Evolutionary conservation across 441 rosid genomes (phyloP), one percentile per base, ranked within the genome.

Genomic region (Capsella rubella): DNA sequence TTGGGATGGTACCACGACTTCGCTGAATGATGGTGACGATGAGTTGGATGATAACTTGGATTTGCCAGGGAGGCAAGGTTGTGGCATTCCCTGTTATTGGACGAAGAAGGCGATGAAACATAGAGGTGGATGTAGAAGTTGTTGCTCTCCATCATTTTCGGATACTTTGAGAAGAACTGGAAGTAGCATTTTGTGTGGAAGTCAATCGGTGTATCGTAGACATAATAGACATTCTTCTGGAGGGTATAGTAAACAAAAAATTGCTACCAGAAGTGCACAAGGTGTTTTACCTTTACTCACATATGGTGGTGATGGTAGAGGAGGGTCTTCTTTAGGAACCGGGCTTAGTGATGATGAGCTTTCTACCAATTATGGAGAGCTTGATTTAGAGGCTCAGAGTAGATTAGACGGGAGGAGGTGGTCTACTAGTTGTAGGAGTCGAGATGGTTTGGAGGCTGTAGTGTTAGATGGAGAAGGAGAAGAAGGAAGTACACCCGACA

Each of bases 1-100:
- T 75, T 95, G 98, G 97, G 96, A 91, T 81, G 96, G 89, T 43
- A 86, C 92, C 18, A 85, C 99, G 13, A 80, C 91, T 62, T 90
- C 99, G 13, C 25, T 89, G 52, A 85, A 88, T 73, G 96, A 88
- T 47, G 90, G 83, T 56, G 96, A 89, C 49, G 91, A 87, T 42
- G 96, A 87, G 78, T 78, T 84, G 75, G 96, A 87, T 78, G 96
- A 90, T 79, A 83, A 81, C 67, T 75, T 92, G 75, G 93, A 95
- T 81, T 82, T 95, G 46, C 96, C 96, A 0, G 96, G 92, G 65
- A 85, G 90, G 29, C 92, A 83, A 74, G 98, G 99, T 14, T 95
- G 98, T 77, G 99, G 98, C 18, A 92, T 95, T 74, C 95, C 99
- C 14, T 92, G 96, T 81, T 95, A 92, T 73, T 93, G 99, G 97